Conservation (phyloP, 116 monocot genomes). For the Zostera marina region DNA sequence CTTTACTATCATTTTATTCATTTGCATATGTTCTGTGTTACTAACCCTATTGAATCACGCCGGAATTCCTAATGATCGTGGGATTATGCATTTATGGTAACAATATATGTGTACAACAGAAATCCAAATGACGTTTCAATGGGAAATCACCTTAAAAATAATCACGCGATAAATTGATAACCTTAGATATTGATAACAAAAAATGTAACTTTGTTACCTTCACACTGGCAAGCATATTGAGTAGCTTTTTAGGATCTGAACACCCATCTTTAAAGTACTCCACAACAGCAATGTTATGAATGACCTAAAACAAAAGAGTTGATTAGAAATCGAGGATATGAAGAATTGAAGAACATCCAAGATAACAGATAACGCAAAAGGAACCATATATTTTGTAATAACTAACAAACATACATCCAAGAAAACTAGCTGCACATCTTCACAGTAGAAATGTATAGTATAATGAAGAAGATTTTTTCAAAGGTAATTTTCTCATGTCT, state of each 20-base stretch:
- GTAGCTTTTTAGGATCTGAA: conserved; percentile 55
- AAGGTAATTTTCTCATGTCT: too few species aligned
- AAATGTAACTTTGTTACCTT: conserved; percentile 26
- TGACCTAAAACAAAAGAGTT: conserved; percentile 32
- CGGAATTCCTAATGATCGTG: too few species aligned
- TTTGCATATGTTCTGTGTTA: too few species aligned
- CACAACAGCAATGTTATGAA: conserved; percentile 70
- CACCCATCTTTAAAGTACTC: conserved; percentile 57
- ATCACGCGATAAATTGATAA: too few species aligned
- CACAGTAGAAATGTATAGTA: not conserved
- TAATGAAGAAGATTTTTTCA: too few species aligned
- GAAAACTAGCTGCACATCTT: not conserved
- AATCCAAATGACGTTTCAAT: too few species aligned
- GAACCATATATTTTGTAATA: not conserved
- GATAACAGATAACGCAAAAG: not conserved
- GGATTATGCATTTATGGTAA: too few species aligned
- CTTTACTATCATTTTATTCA: too few species aligned
- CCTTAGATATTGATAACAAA: not conserved
- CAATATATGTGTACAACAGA: too few species aligned
- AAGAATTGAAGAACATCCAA: not conserved
- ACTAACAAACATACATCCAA: not conserved
- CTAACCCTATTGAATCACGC: too few species aligned
- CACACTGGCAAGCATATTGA: conserved; percentile 42
- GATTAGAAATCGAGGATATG: not conserved
- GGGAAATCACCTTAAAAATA: too few species aligned